Evolutionary conservation across 352 stramenopile species (phyloP).

Genomic region (Phytophthora tentaculata): DNA sequence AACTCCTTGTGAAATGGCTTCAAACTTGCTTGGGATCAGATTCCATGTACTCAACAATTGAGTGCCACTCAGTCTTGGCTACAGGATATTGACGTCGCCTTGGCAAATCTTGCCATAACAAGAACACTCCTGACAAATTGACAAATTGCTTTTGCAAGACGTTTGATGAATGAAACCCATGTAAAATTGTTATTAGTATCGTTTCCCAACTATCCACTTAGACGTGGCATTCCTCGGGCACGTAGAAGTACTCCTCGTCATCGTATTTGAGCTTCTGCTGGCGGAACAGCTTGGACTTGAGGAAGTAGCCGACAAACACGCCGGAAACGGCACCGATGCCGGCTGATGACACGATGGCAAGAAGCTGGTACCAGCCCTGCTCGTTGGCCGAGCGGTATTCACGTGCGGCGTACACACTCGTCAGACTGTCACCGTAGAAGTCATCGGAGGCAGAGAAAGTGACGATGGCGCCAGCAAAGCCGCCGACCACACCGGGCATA

Average conservation of each 20-base stretch:
- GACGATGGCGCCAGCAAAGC: slow-evolving; percentile 58
- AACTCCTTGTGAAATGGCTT: too few relatives aligned
- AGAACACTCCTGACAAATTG: too few relatives aligned
- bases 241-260: slow-evolving; percentile 74
- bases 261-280: slow-evolving; percentile 71
- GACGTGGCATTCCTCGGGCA: slow-evolving; percentile 37
- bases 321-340: slow-evolving; percentile 46
- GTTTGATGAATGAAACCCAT: not conserved
- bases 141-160: not conserved
- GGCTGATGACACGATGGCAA: slow-evolving; percentile 56
- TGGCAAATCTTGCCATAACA: too few relatives aligned
- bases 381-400: slow-evolving; percentile 45
- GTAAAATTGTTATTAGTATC: not conserved
- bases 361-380: slow-evolving; percentile 68
- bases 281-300: slow-evolving; percentile 53
- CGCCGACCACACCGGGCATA: slow-evolving; percentile 72
- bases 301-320: slow-evolving; percentile 40
- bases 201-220: slow-evolving; percentile 7
- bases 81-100: too few relatives aligned
- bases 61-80: too few relatives aligned
- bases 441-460: slow-evolving; percentile 58
- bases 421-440: slow-evolving; percentile 54
- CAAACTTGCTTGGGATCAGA: too few relatives aligned
- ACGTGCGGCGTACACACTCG: slow-evolving; percentile 54
- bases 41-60: too few relatives aligned